Conservation (phyloP, 2,329 filamentous ascomycete genomes). For the Dothideomycetes sp. region DNA sequence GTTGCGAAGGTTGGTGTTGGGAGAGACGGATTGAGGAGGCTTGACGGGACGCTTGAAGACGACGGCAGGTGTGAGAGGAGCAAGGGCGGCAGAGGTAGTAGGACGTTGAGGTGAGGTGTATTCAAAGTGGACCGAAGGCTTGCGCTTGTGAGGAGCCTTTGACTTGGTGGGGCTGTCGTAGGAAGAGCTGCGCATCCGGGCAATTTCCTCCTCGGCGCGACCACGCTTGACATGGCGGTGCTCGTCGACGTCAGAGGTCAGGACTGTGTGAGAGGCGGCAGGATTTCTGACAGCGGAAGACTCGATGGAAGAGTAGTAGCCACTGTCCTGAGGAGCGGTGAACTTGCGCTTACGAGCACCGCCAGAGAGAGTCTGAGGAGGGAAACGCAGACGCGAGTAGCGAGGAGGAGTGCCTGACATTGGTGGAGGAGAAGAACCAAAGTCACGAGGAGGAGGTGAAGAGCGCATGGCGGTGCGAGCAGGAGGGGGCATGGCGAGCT, state of each 20-base stretch:
- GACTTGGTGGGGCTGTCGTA: conserved; percentile 79
- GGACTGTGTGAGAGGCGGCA: conserved; percentile 46
- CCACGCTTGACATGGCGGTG: conserved; percentile 65
- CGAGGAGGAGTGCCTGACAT: conserved; percentile 75
- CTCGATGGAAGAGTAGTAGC: conserved; percentile 92
- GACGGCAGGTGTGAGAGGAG: conserved; percentile 68
- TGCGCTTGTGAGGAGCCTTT: conserved; percentile 21
- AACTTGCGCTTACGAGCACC: conserved; percentile 66
- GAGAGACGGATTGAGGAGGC: conserved; percentile 70
- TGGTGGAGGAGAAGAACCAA: conserved; percentile 90
- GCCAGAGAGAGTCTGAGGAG: conserved; percentile 52
- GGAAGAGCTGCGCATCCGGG: conserved; percentile 81
- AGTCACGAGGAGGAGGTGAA: conserved; percentile 59
- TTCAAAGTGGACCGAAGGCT: conserved; percentile 19
- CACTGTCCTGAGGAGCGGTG: conserved; percentile 79
- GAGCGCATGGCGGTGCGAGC: conserved; percentile 45
- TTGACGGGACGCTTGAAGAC: conserved; percentile 63
- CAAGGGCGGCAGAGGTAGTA: conserved; percentile 50
- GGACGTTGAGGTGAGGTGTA: conserved; percentile 62
- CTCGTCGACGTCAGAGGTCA: conserved; percentile 64
- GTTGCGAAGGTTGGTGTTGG: conserved; percentile 82
- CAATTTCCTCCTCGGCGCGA: conserved; percentile 91
- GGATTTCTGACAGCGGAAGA: conserved; percentile 71
- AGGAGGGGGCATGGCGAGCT: conserved; percentile 34
- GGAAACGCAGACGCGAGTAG: conserved; percentile 42